A percentile compares a stretch with the other conserved stretches of the same genome.
Conservation (phyloP, 108 stramenopile species). For the Cyclostephanos invisitatus region DNA sequence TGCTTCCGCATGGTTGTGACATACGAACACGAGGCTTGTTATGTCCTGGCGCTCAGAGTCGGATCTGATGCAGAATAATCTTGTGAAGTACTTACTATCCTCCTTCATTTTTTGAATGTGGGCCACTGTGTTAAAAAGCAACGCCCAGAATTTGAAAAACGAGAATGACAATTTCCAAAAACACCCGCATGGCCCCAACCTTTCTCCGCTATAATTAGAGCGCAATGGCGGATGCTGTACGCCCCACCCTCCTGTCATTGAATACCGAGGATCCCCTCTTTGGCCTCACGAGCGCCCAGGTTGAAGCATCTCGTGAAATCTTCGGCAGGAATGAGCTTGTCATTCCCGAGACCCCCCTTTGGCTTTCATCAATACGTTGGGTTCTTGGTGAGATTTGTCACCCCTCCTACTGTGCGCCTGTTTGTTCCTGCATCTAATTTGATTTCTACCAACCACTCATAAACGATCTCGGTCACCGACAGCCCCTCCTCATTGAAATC, state of each 20-base stretch:
- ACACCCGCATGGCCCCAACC: too few relatives aligned
- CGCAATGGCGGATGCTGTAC: too few relatives aligned
- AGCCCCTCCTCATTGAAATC: conserved; percentile 57
- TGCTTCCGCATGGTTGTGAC: too few relatives aligned
- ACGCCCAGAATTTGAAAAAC: too few relatives aligned
- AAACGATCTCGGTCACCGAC: not conserved
- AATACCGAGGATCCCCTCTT: conserved; percentile 32
- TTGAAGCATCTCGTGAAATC: not conserved
- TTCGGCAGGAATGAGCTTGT: conserved; percentile 43
- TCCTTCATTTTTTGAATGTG: too few relatives aligned
- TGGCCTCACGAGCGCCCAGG: conserved; percentile 18
- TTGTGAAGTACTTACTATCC: too few relatives aligned
- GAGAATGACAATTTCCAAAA: too few relatives aligned
- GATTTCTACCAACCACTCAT: not conserved
- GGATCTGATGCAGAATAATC: too few relatives aligned
- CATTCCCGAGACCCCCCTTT: conserved; percentile 40
- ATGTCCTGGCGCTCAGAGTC: too few relatives aligned
- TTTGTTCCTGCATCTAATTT: not conserved
- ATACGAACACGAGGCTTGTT: too few relatives aligned
- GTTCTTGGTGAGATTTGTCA: conserved; percentile 25
- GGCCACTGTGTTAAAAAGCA: too few relatives aligned
- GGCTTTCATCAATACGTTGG: conserved; percentile 39
- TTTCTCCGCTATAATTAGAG: too few relatives aligned
- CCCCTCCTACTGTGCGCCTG: not conserved
- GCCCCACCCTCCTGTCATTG: conserved; percentile 20